These are phyloP conservation scores for Fusarium equiseti DNA, from an alignment of 2,329 filamentous ascomycete genomes.

Conservation along the genomic window DNA sequence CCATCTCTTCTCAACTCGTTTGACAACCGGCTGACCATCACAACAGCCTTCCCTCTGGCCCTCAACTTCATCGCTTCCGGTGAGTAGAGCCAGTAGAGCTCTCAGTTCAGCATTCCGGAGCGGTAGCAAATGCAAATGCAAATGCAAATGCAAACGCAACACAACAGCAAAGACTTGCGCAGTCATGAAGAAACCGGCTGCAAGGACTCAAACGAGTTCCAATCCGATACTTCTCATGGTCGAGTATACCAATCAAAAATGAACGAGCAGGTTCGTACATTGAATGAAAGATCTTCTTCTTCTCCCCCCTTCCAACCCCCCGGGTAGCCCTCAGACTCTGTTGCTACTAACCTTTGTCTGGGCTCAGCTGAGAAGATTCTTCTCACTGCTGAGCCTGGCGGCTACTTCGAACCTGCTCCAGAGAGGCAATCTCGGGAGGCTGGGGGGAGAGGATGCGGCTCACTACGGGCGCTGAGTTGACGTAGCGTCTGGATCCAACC, in stretches of 20 bases:
- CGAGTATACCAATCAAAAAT: conserved; percentile 41
- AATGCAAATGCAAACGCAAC: neutral
- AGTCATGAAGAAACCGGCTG: conserved; percentile 20
- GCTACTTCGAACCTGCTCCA: conserved; percentile 33
- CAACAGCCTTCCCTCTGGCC: conserved; percentile 79
- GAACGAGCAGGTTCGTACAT: conserved; percentile 60
- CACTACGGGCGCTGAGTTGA: conserved; percentile 88
- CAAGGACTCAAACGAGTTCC: conserved; percentile 10
- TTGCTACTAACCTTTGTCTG: conserved; percentile 44
- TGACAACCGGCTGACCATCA: conserved; percentile 47
- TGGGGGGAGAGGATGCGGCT: conserved; percentile 66
- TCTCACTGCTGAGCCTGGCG: conserved; percentile 10
- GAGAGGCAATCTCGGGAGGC: conserved; percentile 49
- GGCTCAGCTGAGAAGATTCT: conserved; percentile 3
- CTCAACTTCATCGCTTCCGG: conserved; percentile 92
- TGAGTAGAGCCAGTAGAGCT: conserved; percentile 70
- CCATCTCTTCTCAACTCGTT: neutral
- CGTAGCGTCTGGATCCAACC: conserved; percentile 66
- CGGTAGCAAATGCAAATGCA: conserved; percentile 65
- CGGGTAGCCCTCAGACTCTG: conserved; percentile 45
- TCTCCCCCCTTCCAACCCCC: conserved; percentile 42
- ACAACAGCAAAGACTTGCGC: conserved; percentile 51
- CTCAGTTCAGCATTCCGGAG: conserved; percentile 59
- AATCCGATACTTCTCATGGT: conserved; percentile 21
- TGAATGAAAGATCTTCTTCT: conserved; percentile 53